A percentile compares a stretch with the other conserved stretches of the same genome.
These are phyloP conservation scores for Tephrocybe sp. DNA, from an alignment of 768 basidiomycete genomes.

Conservation along the genomic window DNA sequence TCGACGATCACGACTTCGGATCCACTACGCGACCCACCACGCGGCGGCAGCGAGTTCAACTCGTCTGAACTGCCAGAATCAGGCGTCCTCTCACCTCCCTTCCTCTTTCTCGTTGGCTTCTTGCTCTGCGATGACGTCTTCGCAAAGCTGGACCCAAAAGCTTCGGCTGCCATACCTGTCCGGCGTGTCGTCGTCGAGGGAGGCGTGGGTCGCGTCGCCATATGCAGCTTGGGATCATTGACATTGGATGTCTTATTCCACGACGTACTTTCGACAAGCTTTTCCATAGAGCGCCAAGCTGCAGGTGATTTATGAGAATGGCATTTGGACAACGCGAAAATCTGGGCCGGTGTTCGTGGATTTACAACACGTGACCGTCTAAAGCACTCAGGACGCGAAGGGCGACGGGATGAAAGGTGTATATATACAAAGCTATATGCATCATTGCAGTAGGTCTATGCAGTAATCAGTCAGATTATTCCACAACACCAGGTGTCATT, in stretches of 20 bases:
- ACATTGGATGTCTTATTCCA: slow-evolving; percentile 6
- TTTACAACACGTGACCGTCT: slow-evolving; percentile 2
- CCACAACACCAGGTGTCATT: too few relatives aligned
- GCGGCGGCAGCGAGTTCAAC: slow-evolving; percentile 23
- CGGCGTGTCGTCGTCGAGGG: slow-evolving; percentile 5
- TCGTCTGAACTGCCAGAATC: slow-evolving; percentile 9
- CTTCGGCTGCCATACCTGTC: slow-evolving; percentile 13
- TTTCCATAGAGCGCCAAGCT: slow-evolving; percentile 11
- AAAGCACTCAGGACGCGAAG: too few relatives aligned
- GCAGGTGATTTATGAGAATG: neutral
- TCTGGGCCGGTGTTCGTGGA: neutral
- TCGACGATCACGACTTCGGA: slow-evolving; percentile 1
- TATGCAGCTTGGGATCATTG: slow-evolving; percentile 13
- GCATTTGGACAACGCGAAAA: slow-evolving; percentile 1
- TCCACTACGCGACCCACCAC: slow-evolving; percentile 15
- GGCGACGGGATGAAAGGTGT: too few relatives aligned
- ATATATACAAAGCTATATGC: too few relatives aligned
- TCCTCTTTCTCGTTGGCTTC: neutral
- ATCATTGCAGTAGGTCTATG: too few relatives aligned
- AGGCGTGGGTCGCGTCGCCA: slow-evolving; percentile 9
- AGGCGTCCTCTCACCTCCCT: neutral
- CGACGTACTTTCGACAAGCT: slow-evolving; percentile 1
- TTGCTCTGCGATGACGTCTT: neutral
- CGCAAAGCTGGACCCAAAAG: slow-evolving; percentile 20
- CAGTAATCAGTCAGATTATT: too few relatives aligned